Conservation (phyloP, 805 yeast species). For the Pichia exigua region DNA sequence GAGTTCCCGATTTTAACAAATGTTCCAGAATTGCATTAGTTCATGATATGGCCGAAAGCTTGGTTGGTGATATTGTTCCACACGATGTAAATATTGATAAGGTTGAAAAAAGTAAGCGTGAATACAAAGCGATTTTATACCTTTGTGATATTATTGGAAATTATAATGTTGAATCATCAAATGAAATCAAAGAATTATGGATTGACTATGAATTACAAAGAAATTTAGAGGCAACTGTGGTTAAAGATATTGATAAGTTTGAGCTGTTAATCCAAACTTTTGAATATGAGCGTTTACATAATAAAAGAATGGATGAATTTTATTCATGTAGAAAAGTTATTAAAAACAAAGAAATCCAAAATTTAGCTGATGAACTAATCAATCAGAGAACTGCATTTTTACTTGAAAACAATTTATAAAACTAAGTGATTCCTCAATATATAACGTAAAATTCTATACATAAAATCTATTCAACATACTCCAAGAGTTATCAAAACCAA, state of each 20-base stretch:
- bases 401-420: conserved; percentile 12
- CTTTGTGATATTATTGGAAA: conserved; percentile 52
- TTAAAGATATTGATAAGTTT: conserved; percentile 89
- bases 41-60: conserved; percentile 90
- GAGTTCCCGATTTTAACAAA: conserved; percentile 42
- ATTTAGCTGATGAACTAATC: conserved; percentile 56
- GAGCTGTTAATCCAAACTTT: conserved; percentile 77
- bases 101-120: conserved; percentile 78
- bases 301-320: conserved; percentile 62
- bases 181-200: conserved; percentile 68
- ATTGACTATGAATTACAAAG: conserved; percentile 82
- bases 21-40: conserved; percentile 82
- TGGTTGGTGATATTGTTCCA: conserved; percentile 95
- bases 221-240: conserved; percentile 76
- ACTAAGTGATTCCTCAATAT: neutral
- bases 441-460: neutral
- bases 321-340: conserved; percentile 53
- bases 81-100: conserved; percentile 57
- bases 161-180: conserved; percentile 56
- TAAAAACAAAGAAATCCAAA: conserved; percentile 62
- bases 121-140: conserved; percentile 62
- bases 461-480: conserved; percentile 28
- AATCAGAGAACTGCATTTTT: conserved; percentile 38
- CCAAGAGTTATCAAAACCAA: conserved; percentile 78
- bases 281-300: conserved; percentile 69